Evolutionary conservation across 768 basidiomycete genomes (phyloP), one percentile per base, ranked within the genome.

Genomic region (Podaxis rugospora): DNA sequence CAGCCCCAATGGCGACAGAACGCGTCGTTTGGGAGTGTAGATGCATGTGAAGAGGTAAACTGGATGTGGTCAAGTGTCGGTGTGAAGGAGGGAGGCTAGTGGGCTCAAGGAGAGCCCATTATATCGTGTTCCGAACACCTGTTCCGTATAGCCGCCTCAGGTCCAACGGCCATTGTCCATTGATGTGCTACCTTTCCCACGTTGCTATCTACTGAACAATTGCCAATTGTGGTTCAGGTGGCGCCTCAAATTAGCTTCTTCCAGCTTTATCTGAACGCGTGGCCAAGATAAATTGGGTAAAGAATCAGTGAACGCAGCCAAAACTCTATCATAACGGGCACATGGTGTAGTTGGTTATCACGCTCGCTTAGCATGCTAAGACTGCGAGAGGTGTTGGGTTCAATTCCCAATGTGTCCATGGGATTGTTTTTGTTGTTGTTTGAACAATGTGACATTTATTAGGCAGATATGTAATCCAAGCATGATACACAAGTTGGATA

Each of bases 301-400:
- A 10, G 7, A 28, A 37, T 37, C 21, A 4, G 5, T 37, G 4
- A 0, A 1, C 1, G 6, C 2, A 25, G 9, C n/a, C 1, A 6
- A 18, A 2, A 1, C 13, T n/a, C 6, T 25, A 5, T 36, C 13
- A 1, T 18, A 51, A 14, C 18, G 62, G 62, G 62, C 62, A 62
- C 62, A 62, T 62, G 62, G 62, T 62, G 62, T 62, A 62, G 62
- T 62, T 62, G 62, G 62, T 62, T 62, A 62, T 62, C 62, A 62
- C 62, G 57, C 57, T 58, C 62, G 62, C 62, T 62, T 62, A 62
- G 62, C 62, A 62, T 39, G 32, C 5, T 36, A 37, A 13, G 7
- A 1, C 18, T 64, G 63, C 63, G 63, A 62, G 63, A 62, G 64
- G 64, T 65, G 64, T 60, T 55, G 63, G 59, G 60, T 61, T 57